Evolutionary conservation across 805 yeast species (phyloP).

Genomic region (Monosporozyma servazzii): DNA sequence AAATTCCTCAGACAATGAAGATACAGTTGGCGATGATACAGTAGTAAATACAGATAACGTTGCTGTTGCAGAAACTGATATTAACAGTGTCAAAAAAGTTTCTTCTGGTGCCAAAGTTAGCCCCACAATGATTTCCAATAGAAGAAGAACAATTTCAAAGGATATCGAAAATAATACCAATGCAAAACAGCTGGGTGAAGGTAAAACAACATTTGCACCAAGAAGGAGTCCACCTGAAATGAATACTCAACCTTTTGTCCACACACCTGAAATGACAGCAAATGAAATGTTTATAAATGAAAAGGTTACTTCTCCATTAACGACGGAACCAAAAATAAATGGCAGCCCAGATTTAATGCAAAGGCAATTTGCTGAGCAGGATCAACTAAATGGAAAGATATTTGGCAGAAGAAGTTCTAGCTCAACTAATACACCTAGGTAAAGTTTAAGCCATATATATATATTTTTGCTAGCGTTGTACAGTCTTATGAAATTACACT

Average conservation of each 20-base stretch:
- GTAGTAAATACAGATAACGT: neutral
- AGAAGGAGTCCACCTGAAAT: neutral
- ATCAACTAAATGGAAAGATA: neutral
- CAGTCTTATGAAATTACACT: neutral
- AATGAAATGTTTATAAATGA: conserved; percentile 27
- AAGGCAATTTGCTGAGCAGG: neutral
- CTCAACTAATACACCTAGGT: neutral
- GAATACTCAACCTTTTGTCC: neutral
- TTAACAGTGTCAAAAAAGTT: neutral
- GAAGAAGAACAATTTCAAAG: conserved; percentile 24
- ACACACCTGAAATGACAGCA: conserved; percentile 9
- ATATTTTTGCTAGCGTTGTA: too few relatives aligned
- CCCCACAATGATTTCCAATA: conserved; percentile 27
- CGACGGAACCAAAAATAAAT: neutral
- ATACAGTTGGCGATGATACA: neutral
- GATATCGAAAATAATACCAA: neutral
- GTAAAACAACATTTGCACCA: neutral
- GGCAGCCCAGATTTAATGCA: neutral
- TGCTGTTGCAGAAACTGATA: neutral
- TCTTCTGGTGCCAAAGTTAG: neutral
- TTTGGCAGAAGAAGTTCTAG: neutral
- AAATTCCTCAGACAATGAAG: conserved; percentile 1
- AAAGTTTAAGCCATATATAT: neutral
- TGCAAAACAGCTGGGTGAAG: neutral
- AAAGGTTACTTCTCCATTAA: neutral